Evolutionary conservation across 192 early-diverging fungal genomes (phyloP), one percentile per base, ranked within the genome.

Genomic region (Mortierella alpina): DNA sequence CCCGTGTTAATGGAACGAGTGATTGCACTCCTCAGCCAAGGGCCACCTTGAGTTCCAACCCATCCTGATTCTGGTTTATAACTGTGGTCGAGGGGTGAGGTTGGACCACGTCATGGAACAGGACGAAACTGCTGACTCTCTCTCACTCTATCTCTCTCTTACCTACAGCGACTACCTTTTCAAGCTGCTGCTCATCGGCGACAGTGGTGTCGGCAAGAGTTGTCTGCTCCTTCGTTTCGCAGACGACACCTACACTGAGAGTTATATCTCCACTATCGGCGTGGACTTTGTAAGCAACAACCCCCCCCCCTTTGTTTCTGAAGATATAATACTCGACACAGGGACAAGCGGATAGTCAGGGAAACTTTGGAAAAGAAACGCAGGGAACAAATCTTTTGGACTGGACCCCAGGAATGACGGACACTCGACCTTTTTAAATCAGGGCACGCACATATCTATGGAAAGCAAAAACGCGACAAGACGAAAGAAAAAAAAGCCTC

Each of bases 241-340:
- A 2, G 97, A 99, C 85, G 96, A 98, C 88, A 98, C 96, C 23
- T 99, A 97, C 84, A 98, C 97, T 23, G 97, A 99, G 84, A 95
- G 92, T 82, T 98, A 98, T 89, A 98, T 98, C 86, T 93, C 92
- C 68, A 99, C 98, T 72, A 98, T 98, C 75, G 98, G 98, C 62
- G 97, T 99, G 44, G 98, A 99, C 89, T 99, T 99, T 84, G 94
- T 95, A 91, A 82, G 92, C 53, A 8, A 2, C 31, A 46, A 17
- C 39, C 12, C 39, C 44, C 15, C 41, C 14, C 13, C 44, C 31
- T 31, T 31, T 31, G 31, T 31, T 31, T 31, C 31, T 31, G 31
- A 31, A 31, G 31, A 31, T 31, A 31, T 31, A 1, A 31, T 3
- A 31, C 31, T 31, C 31, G 31, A 31, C 31, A 31, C 31, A 2